Evolutionary conservation across 805 yeast genomes (phyloP).

Genomic region (Ogataea wickerhamii): DNA sequence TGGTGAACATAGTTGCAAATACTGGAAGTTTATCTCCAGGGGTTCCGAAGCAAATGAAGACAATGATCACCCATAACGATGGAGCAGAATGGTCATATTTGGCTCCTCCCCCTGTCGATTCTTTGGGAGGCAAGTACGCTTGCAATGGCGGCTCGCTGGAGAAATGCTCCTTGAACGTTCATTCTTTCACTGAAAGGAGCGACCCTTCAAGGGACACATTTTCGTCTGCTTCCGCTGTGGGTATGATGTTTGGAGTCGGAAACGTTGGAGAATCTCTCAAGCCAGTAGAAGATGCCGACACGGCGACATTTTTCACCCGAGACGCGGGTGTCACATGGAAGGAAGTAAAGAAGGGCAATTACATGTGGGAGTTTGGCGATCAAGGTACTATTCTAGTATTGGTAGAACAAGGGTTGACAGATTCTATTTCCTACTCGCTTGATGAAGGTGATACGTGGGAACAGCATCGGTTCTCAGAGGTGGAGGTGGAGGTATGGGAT

Average conservation of each 20-base stretch:
- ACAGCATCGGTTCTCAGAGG: slow-evolving; percentile 58
- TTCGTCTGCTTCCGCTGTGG: slow-evolving; percentile 86
- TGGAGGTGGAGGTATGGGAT: slow-evolving; percentile 57
- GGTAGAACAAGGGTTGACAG: slow-evolving; percentile 57
- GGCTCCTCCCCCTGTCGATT: slow-evolving; percentile 64
- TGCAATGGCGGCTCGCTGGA: slow-evolving; percentile 49
- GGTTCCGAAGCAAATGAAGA: slow-evolving; percentile 52
- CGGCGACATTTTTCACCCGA: slow-evolving; percentile 71
- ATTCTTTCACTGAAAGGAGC: slow-evolving; percentile 83
- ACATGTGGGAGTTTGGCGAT: slow-evolving; percentile 96
- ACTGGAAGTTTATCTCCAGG: slow-evolving; percentile 36
- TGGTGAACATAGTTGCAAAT: slow-evolving; percentile 68
- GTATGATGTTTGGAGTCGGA: slow-evolving; percentile 89
- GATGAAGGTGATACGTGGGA: slow-evolving; percentile 82
- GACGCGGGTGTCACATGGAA: slow-evolving; percentile 93
- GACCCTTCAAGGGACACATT: slow-evolving; percentile 76
- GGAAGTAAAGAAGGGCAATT: slow-evolving; percentile 67
- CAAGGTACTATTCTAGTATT: slow-evolving; percentile 83
- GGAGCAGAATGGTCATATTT: slow-evolving; percentile 83
- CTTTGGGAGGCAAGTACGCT: slow-evolving; percentile 50
- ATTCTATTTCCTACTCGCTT: slow-evolving; percentile 58
- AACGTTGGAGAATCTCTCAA: slow-evolving; percentile 70
- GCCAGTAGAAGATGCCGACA: slow-evolving; percentile 36
- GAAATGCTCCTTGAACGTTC: slow-evolving; percentile 77
- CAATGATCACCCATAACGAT: slow-evolving; percentile 82